Percentiles rank a stretch among this genome's conserved stretches.
Conservation (phyloP, 257 asterid genomes). For the Voacanga thouarsii region DNA sequence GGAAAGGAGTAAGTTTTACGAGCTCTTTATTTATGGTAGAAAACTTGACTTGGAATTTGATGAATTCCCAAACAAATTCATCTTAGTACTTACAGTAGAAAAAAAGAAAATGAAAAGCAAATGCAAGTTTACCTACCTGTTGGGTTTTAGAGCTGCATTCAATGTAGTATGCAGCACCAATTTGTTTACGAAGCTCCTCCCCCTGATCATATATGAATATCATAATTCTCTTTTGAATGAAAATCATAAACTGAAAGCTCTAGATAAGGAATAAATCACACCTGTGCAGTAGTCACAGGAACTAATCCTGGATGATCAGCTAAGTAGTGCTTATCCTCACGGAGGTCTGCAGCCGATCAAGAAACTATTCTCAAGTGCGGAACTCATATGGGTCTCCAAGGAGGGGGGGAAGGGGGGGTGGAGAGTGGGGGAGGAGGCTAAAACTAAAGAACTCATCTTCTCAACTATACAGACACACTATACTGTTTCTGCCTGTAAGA, state of each 20-base stretch:
- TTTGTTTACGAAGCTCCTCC: conserved; percentile 87
- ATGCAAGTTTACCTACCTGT: conserved; percentile 49
- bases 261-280: conserved; percentile 22
- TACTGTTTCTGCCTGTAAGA: neutral
- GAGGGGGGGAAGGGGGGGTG: no score
- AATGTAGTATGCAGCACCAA: conserved; percentile 79
- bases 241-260: neutral
- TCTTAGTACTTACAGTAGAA: neutral
- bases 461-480: neutral
- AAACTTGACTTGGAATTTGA: neutral
- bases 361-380: conserved; percentile 11
- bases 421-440: no score
- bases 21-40: neutral
- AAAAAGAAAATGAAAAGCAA: neutral
- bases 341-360: conserved; percentile 57
- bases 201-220: conserved; percentile 49
- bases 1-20: neutral
- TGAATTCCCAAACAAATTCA: neutral
- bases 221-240: neutral
- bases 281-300: conserved; percentile 86
- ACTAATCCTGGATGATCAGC: conserved; percentile 91
- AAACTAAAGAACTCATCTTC: neutral
- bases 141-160: conserved; percentile 99
- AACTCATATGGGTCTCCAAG: neutral
- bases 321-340: conserved; percentile 86